Percentiles rank a stretch among this genome's conserved stretches.
Evolutionary conservation across 768 basidiomycete species (phyloP).

Genomic region (Pleurotus citrinopileatus): DNA sequence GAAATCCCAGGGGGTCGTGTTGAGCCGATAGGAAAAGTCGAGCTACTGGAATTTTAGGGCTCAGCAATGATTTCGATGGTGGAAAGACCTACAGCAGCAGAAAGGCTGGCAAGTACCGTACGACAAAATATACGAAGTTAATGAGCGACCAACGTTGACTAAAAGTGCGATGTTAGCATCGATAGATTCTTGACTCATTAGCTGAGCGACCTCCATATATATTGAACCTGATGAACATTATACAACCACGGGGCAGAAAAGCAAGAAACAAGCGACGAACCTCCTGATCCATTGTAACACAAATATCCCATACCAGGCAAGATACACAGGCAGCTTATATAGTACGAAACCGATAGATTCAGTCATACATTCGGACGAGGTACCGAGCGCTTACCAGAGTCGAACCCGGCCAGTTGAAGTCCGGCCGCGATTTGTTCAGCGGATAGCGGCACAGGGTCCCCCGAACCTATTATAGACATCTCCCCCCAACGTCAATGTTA

Average conservation of each 20-base stretch:
- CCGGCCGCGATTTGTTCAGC: background rate
- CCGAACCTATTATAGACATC: background rate
- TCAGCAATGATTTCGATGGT: background rate
- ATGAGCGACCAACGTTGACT: constrained; percentile 8
- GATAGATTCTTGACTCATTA: background rate
- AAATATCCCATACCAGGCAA: constrained; percentile 13
- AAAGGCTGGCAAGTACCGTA: constrained; percentile 9
- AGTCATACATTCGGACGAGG: background rate
- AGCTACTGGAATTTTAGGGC: constrained; percentile 17
- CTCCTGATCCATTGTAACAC: constrained; percentile 12
- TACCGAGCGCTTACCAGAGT: background rate
- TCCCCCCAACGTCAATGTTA: background rate
- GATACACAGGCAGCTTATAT: constrained; percentile 5
- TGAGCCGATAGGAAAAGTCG: constrained; percentile 31
- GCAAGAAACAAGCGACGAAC: background rate
- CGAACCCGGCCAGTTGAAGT: background rate
- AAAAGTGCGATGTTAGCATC: background rate
- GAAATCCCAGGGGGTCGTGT: constrained; percentile 30
- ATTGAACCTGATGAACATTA: background rate
- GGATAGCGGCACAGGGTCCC: background rate
- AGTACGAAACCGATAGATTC: background rate
- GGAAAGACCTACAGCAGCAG: background rate
- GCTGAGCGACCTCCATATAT: constrained; percentile 11
- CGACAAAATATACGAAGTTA: constrained; percentile 10
- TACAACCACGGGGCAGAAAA: background rate